Base-by-base conservation (phyloP, 192 early-diverging fungal species). In the Lunasporangiospora selenospora region DNA sequence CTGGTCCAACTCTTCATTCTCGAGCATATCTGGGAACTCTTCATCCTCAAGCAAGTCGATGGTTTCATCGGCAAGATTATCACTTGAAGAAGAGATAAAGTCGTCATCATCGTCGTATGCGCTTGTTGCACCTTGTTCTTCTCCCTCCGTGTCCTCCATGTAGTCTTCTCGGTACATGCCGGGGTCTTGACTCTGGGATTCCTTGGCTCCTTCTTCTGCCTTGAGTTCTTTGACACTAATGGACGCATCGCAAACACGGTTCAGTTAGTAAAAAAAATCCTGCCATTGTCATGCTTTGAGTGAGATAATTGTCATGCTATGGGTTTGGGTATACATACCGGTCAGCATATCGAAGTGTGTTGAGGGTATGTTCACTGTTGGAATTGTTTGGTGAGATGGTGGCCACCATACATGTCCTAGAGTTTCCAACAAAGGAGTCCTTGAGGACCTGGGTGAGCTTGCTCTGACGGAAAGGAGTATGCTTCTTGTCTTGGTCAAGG, bases 391-490 rank as follows among this genome's bases (percentile, higher is more conserved):
- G 96, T 21, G 96, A 96, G 33, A 99, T 89, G 6, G 95, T 99
- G 3, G 98, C 98, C 60, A 99, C 90, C 98, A 99, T 99, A 69
- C 96, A 99, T 0, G 98, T 97, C 12, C 94, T 84, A 24, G 95
- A 96, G 71, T 99, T 94, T 15, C 97, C 98, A 64, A 98, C 89
- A 75, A 99, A 96, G 15, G 96, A 98, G 76, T 99, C 98, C 63
- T 98, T 98, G 23, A 99, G 77, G 4, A 97, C 91, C 80, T 98
- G 96, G 0, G 98, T 99, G 47, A 99, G 75, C 79, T 99, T 99
- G 69, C 89, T 92, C 73, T 98, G 95, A 41, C 98, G 86, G 84
- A 98, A 99, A 3, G 98, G 98, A 32, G 93, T 95, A 75, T 99
- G 98, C 44, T 88, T 90, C 56, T 95, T 96, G 58, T 92, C 92